Evolutionary conservation across 495 filamentous ascomycete genomes (phyloP), one percentile per base, ranked within the genome.

Genomic region (Aspergillus biplanus): DNA sequence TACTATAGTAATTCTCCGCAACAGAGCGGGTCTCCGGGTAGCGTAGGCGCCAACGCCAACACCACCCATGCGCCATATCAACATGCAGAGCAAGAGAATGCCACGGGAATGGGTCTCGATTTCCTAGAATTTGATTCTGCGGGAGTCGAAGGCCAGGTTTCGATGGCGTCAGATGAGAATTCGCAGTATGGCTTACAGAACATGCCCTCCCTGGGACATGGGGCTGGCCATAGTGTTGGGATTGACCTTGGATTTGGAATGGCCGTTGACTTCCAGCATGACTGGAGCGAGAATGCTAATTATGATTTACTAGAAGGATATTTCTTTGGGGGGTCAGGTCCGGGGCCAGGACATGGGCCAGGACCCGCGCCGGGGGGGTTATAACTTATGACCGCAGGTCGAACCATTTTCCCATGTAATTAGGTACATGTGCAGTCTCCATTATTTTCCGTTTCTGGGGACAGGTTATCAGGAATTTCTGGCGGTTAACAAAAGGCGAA

Each of bases 261-360:
- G 65, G 89, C 87, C 65, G 84, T 90, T 47, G 90, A 89, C 27
- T 80, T 86, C 66, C 86, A 90, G 68, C 90, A 93, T 75, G 90
- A 94, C 72, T 92, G 90, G 78, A 88, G 85, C 61, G 92, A 94
- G 54, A 90, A 89, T 31, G 81, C 84, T 60, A 89, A 89, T 59
- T 84, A 94, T 67, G 92, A 96, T 82, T 74, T 97, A 33, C 90
- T 97, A 72, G 91, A 96, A 74, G 93, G 92, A 0, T 96, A 94
- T 72, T 97, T 94, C 79, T 97, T 97, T 78, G 93, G 93, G 18
- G 78, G 78, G 31, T 71, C 71, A 34, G 77, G 77, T n/a, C 59
- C 68, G 37, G 76, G 74, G 44, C 71, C 21, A 39, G 77, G 77
- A 31, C 60, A 67, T 42, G 76, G 74, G 37, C 66, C 73, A 47